Evolutionary conservation across 1,139 yeast genomes (phyloP).

Genomic region (Hemisphaericaspora xylanilytica): DNA sequence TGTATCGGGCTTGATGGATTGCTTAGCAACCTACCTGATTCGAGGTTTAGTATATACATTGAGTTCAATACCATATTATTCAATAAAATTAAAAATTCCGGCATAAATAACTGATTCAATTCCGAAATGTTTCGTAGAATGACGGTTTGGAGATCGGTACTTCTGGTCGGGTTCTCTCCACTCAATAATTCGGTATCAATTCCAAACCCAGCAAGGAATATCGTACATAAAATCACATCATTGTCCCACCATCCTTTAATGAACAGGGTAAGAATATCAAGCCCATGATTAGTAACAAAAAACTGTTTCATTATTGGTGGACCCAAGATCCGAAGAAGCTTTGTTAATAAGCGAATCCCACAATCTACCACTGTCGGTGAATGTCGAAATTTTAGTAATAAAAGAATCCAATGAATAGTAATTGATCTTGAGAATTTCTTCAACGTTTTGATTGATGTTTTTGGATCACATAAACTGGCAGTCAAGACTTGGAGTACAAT

Average conservation of each 20-base stretch:
- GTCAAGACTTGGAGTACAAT: slow-evolving; percentile 30
- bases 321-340: slow-evolving; percentile 48
- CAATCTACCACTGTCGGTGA: slow-evolving; percentile 41
- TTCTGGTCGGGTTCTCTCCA: slow-evolving; percentile 1
- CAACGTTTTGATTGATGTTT: slow-evolving; percentile 33
- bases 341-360: slow-evolving; percentile 50
- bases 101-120: slow-evolving; percentile 28
- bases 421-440: slow-evolving; percentile 55
- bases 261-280: slow-evolving; percentile 48
- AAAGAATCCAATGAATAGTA: slow-evolving; percentile 65
- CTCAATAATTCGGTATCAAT: slow-evolving; percentile 18
- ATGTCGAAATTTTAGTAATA: slow-evolving; percentile 43
- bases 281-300: slow-evolving; percentile 51
- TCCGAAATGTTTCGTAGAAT: slow-evolving; percentile 11
- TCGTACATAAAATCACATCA: slow-evolving; percentile 30
- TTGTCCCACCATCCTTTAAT: slow-evolving; percentile 48
- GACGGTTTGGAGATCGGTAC: slow-evolving; percentile 11
- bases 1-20: slow-evolving; percentile 33
- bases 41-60: slow-evolving; percentile 30
- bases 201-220: slow-evolving; percentile 45
- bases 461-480: slow-evolving; percentile 29
- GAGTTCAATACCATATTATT: slow-evolving; percentile 41
- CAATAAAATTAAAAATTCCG: slow-evolving; percentile 39
- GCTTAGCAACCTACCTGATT: slow-evolving; percentile 38
- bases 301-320: slow-evolving; percentile 48